Evolutionary conservation across 2,329 filamentous ascomycete species (phyloP), one percentile per base, ranked within the genome.

Genomic region (Penicillium hesseltinei): DNA sequence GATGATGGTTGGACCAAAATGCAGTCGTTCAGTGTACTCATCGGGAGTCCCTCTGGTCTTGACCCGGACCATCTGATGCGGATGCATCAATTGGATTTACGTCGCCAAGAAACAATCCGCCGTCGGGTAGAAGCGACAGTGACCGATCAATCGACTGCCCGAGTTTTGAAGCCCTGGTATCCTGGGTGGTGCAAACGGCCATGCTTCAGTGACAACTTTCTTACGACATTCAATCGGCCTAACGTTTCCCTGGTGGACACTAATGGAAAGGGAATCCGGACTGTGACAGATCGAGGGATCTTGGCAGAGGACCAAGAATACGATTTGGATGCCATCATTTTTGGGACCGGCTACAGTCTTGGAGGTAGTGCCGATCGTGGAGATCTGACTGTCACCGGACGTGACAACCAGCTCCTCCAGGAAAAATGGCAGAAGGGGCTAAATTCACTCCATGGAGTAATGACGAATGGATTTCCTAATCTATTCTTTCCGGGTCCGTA

Each of bases 191-290:
- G 86, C 75, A 88, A 88, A 69, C 80, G 86, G 0, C 84, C 85
- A 0, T 80, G 76, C 40, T 88, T 87, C 70, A 83, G 84, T 69
- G 83, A 88, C 63, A 77, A 80, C 5, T 70, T 67, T 19, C 77
- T 88, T 0, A 66, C 76, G 3, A 63, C 80, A 0, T 88, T 88
- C 78, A 89, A 89, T 70, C 67, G 66, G 31, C 70, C 77, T 0
- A 81, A 85, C 62, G 85, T 89, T 4, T 76, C 78, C 6, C 79
- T 89, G 0, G 75, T 88, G 17, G 83, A 88, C 66, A 88, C 84
- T 0, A 71, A 82, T 31, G 83, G 81, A 5, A 76, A 78, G 59
- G 83, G 84, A 7, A 69, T 85, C 3, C 74, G 79, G 4, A 59
- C 69, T 3, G 69, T 81, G 7, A 84, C 80, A 0, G 54, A 68